phyloP scores from a whole-genome alignment of 148 eudicot genomes.

The Selenicereus undatus region DNA sequence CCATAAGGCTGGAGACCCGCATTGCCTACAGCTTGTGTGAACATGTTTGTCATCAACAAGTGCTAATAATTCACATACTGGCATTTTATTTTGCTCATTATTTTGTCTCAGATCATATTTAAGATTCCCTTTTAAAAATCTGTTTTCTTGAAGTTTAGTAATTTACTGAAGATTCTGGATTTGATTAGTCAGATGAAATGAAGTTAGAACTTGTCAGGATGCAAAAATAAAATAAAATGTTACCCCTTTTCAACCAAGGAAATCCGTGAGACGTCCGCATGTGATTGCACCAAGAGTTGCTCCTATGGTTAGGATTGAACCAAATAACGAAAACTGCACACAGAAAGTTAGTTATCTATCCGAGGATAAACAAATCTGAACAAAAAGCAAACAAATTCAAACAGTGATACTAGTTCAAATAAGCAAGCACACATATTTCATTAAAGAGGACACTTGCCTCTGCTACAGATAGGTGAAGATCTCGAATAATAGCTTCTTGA shows the following conservation, averaged over 20 bases:
- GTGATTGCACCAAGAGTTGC: conserved; percentile 74
- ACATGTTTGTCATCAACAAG: neutral
- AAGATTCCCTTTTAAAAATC: no score
- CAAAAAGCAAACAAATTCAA: no score
- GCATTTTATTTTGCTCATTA: neutral
- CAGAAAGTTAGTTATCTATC: neutral
- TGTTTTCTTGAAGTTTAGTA: no score
- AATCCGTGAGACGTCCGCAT: conserved; percentile 60
- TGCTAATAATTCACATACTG: neutral
- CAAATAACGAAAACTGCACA: conserved; percentile 62
- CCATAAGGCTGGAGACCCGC: conserved; percentile 45
- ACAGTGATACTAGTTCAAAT: no score
- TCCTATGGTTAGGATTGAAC: conserved; percentile 64
- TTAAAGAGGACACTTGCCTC: conserved; percentile 36
- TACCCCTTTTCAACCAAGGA: conserved; percentile 67
- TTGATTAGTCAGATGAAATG: no score
- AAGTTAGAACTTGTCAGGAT: neutral
- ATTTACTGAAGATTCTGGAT: no score
- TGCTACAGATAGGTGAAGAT: conserved; percentile 49
- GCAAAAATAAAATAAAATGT: neutral
- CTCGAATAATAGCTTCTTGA: conserved; percentile 46
- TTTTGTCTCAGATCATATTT: no score
- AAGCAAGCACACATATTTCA: no score
- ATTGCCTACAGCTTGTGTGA: conserved; percentile 43
- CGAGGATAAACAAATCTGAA: neutral